phyloP scores from a whole-genome alignment of 176 grass and related monocot species.

The Eleusine indica region DNA sequence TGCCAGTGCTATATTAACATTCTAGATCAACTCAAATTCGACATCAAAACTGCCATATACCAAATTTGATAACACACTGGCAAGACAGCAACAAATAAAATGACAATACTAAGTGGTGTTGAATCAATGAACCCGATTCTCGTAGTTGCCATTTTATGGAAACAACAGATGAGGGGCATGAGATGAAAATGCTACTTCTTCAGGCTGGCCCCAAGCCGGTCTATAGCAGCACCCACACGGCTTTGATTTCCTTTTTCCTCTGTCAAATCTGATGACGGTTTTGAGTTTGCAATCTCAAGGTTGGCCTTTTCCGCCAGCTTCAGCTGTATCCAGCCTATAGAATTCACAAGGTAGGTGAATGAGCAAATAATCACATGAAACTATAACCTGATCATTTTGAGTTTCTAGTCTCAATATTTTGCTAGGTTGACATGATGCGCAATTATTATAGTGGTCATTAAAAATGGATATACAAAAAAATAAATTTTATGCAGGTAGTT shows the following conservation, averaged over 20 bases:
- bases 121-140: not conserved
- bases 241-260: slow-evolving; percentile 52
- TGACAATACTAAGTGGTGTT: not conserved
- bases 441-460: not conserved
- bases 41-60: slow-evolving; percentile 19
- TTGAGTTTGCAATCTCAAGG: slow-evolving; percentile 57
- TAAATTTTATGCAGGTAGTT: slow-evolving; percentile 2
- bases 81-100: not conserved
- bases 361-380: slow-evolving; percentile 12
- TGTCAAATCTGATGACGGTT: slow-evolving; percentile 39
- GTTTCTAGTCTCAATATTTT: not conserved
- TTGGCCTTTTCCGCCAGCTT: slow-evolving; percentile 88
- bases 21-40: not conserved
- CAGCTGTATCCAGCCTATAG: slow-evolving; percentile 88
- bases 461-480: not conserved
- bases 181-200: slow-evolving; percentile 50
- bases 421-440: not conserved
- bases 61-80: not conserved
- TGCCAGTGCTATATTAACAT: not conserved
- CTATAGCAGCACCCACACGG: slow-evolving; percentile 80
- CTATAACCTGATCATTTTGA: no score
- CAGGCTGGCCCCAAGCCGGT: slow-evolving; percentile 77
- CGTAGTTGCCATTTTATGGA: slow-evolving; percentile 13
- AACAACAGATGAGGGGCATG: slow-evolving; percentile 3
- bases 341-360: slow-evolving; percentile 12